A percentile compares a stretch with the other conserved stretches of the same genome.
Evolutionary conservation across 768 basidiomycete genomes (phyloP).

Genomic region (Tricholoma bakamatsutake): DNA sequence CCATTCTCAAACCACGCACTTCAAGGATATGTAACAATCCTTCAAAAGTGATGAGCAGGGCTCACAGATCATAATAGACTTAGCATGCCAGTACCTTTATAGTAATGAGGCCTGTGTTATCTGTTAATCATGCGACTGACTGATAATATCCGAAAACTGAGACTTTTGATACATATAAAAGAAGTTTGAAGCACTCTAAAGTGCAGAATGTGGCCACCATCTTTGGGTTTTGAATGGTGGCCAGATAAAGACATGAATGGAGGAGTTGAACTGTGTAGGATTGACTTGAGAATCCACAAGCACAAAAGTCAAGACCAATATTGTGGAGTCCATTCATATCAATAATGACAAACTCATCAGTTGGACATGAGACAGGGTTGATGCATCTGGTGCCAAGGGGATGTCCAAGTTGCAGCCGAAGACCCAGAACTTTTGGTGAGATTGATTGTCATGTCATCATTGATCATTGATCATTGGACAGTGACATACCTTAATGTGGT

Average conservation of each 20-base stretch:
- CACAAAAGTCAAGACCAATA: slow-evolving; percentile 18
- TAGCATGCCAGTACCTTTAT: not conserved
- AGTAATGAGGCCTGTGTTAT: slow-evolving; percentile 3
- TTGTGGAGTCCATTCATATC: slow-evolving; percentile 19
- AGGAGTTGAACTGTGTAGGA: slow-evolving; percentile 16
- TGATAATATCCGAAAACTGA: slow-evolving; percentile 16
- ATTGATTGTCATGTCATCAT: too few relatives aligned
- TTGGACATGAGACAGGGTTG: slow-evolving; percentile 19
- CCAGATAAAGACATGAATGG: slow-evolving; percentile 14
- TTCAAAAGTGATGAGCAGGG: not conserved
- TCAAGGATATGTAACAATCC: slow-evolving; percentile 18
- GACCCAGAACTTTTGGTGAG: not conserved
- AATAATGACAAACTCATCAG: slow-evolving; percentile 13
- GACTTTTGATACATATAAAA: slow-evolving; percentile 17
- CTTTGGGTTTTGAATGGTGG: slow-evolving; percentile 12
- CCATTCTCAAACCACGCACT: slow-evolving; percentile 16
- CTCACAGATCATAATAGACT: not conserved
- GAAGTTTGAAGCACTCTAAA: slow-evolving; percentile 14
- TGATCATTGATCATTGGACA: too few relatives aligned
- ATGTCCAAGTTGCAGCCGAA: slow-evolving; percentile 3
- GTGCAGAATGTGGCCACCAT: slow-evolving; percentile 16
- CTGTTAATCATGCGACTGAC: slow-evolving; percentile 7
- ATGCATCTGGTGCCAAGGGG: slow-evolving; percentile 3
- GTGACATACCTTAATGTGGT: not conserved
- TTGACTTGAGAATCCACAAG: slow-evolving; percentile 9